phyloP scores from a whole-genome alignment of 2,329 filamentous ascomycete genomes.

The Arachnomyces sp. region DNA sequence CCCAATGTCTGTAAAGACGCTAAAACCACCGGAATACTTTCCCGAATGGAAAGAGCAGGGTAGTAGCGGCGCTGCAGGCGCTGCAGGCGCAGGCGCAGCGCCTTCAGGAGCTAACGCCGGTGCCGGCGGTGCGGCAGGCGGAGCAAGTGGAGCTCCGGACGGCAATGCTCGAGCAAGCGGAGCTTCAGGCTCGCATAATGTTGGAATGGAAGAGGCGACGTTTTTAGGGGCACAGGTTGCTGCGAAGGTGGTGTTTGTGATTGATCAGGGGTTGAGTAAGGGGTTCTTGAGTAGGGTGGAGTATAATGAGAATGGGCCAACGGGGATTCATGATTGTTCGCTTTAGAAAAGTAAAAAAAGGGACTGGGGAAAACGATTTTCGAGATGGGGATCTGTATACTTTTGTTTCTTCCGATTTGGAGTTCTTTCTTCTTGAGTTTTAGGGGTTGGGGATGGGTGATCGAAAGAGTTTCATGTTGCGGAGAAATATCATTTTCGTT shows the following conservation, averaged over 20 bases:
- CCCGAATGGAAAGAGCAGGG: constrained; percentile 78
- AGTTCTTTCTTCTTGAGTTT: no score
- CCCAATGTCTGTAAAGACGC: constrained; percentile 73
- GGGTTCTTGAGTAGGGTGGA: constrained; percentile 62
- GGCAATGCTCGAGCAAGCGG: constrained; percentile 9
- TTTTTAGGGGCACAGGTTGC: constrained; percentile 86
- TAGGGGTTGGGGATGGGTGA: no score
- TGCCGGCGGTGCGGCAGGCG: constrained; percentile 34
- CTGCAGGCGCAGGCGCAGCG: constrained; percentile 11
- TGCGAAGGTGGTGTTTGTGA: constrained; percentile 64
- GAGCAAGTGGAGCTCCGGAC: constrained; percentile 17
- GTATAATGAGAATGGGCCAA: constrained; percentile 60
- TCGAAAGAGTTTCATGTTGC: no score
- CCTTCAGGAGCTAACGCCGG: constrained; percentile 23
- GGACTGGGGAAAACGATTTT: no score
- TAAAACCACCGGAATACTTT: constrained; percentile 74
- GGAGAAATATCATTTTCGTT: no score
- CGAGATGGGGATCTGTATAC: background rate
- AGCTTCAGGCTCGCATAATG: constrained; percentile 20
- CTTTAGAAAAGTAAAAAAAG: constrained; percentile 20
- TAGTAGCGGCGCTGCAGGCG: constrained; percentile 16
- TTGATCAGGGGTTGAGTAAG: constrained; percentile 59
- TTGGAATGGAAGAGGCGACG: constrained; percentile 67
- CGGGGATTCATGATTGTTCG: constrained; percentile 53
- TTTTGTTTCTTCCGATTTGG: no score